These are phyloP conservation scores for Leccinum fallax DNA, from an alignment of 1,284 basidiomycete genomes.

Conservation along the genomic window DNA sequence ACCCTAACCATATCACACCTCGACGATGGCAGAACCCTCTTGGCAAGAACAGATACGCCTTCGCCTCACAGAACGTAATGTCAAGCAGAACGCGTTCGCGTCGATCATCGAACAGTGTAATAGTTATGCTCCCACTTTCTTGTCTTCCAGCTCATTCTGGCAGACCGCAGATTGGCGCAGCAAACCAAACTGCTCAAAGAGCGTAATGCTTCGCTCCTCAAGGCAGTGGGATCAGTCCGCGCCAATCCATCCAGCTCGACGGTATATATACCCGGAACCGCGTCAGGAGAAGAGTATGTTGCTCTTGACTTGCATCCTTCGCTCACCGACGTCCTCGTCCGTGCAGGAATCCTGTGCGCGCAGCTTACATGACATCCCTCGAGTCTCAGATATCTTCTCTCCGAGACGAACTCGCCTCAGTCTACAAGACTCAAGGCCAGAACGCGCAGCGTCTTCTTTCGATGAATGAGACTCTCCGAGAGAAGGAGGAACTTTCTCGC, in stretches of 20 bases:
- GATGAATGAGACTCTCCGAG: conserved; percentile 92
- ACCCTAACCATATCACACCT: conserved; percentile 20
- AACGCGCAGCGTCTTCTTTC: conserved; percentile 90
- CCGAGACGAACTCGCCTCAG: conserved; percentile 86
- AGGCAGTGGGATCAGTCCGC: conserved; percentile 73
- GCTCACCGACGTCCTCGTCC: conserved; percentile 15
- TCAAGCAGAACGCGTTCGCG: conserved; percentile 74
- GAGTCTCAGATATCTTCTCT: conserved; percentile 91
- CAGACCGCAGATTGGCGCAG: conserved; percentile 87
- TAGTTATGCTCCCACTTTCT: conserved; percentile 26
- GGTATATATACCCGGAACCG: conserved; percentile 62
- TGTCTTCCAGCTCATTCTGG: conserved; percentile 19
- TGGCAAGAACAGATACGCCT: conserved; percentile 81
- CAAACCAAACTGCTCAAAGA: conserved; percentile 89
- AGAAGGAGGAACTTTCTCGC: conserved; percentile 83
- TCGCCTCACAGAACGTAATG: conserved; percentile 77
- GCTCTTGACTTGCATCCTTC: conserved; percentile 5
- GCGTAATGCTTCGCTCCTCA: conserved; percentile 82
- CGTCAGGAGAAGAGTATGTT: conserved; percentile 65
- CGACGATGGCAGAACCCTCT: conserved; percentile 71
- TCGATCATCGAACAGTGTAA: conserved; percentile 88
- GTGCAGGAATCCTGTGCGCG: conserved; percentile 76
- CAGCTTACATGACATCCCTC: conserved; percentile 87
- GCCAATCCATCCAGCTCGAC: conserved; percentile 65
- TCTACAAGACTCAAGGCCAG: conserved; percentile 96